Base-by-base conservation (phyloP, 177 flowering plant species). In the Vitis hybrid region DNA sequence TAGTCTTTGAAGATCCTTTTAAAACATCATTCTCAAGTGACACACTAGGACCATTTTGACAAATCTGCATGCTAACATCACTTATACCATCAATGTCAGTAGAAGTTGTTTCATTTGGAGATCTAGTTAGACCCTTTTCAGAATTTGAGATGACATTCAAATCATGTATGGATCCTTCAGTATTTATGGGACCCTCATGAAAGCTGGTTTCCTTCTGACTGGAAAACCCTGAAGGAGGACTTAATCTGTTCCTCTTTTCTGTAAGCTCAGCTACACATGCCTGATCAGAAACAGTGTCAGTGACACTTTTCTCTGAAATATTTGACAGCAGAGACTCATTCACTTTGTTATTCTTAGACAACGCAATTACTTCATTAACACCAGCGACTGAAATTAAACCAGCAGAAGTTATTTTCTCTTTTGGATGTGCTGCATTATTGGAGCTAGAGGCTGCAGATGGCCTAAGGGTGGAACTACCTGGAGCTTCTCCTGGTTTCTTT, bases 401-500 rank as follows among this genome's bases (percentile, higher is more conserved):
- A 66, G 30, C 63, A 63, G 70, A 53, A 70, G 69, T 3, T 1
- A 8, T 10, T 9, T 60, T 58, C 32, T 46, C 65, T 68, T 62
- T 27, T n/a, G 58, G 58, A 65, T 60, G 68, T 7, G 53, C 61
- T 49, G 41, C 56, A 30, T 63, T 59, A 12, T 56, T 71, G 70
- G 32, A 13, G 9, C 11, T 54, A 6, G 54, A 20, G 27, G 67
- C 14, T 55, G 67, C 77, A 35, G 76, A 56, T n/a, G 62, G 68
- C 54, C 15, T 14, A 48, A n/a, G 13, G 18, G 35, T 50, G 6
- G 71, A 69, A 27, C 63, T 17, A 71, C 63, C 68, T 52, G 59
- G 27, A 65, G 68, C 49, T 60, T 66, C 76, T 71, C 72, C 73
- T 52, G 2, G 11, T 18, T 73, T 77, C 27, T 61, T 62, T 27